Conservation (phyloP, 2,329 filamentous ascomycete species). For the Penicillium aurantiogriseum region DNA sequence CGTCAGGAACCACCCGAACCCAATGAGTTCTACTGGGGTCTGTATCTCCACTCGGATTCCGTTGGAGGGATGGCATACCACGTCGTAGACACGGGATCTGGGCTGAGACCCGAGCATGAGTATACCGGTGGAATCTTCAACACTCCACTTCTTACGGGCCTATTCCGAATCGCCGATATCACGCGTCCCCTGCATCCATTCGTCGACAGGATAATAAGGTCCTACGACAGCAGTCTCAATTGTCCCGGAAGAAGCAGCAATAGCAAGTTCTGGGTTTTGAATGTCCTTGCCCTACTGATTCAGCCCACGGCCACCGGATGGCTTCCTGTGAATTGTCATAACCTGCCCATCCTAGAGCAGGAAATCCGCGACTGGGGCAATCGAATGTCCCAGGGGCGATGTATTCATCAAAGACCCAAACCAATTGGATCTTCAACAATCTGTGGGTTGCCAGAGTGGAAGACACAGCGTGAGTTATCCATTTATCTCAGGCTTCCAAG, state of each 20-base stretch:
- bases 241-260: conserved; percentile 17
- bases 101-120: conserved; percentile 23
- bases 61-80: conserved; percentile 24
- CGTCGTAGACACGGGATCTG: conserved; percentile 18
- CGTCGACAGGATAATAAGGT: conserved; percentile 21
- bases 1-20: conserved; percentile 23
- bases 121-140: conserved; percentile 17
- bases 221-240: conserved; percentile 21
- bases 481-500: not conserved
- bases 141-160: conserved; percentile 24
- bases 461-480: not conserved
- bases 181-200: conserved; percentile 1
- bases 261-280: conserved; percentile 20
- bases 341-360: conserved; percentile 17
- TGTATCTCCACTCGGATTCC: conserved; percentile 25
- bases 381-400: conserved; percentile 14
- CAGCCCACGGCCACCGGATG: conserved; percentile 1
- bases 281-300: conserved; percentile 17
- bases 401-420: conserved; percentile 18
- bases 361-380: conserved; percentile 26
- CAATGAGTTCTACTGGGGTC: conserved; percentile 34
- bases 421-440: conserved; percentile 13
- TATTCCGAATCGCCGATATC: conserved; percentile 24
- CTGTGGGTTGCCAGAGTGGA: conserved; percentile 7
- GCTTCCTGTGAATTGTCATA: conserved; percentile 7